Evolutionary conservation across 2,329 filamentous ascomycete genomes (phyloP).

Genomic region (Diaporthe citrichinensis): DNA sequence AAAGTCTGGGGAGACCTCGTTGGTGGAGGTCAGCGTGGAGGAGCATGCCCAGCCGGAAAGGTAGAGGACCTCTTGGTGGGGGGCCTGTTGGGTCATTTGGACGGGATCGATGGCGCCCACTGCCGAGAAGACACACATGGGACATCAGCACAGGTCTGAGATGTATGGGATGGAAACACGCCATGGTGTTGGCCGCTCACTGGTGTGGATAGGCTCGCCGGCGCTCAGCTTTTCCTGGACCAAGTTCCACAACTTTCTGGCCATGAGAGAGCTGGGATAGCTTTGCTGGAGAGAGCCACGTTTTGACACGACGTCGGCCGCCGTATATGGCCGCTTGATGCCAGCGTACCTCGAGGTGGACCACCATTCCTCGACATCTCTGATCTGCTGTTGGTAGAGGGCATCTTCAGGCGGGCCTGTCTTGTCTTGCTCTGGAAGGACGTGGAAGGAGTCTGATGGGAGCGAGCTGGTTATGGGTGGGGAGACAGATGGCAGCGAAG

Average conservation of each 20-base stretch:
- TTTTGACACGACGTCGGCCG: conserved; percentile 93
- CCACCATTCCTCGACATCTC: conserved; percentile 94
- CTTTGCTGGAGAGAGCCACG: conserved; percentile 87
- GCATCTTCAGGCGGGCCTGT: conserved; percentile 85
- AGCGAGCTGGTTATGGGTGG: conserved; percentile 73
- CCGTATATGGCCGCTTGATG: conserved; percentile 92
- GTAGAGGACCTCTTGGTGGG: conserved; percentile 96
- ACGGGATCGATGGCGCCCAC: conserved; percentile 99
- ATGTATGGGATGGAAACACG: background rate
- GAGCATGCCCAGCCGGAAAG: conserved; percentile 98
- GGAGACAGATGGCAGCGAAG: conserved; percentile 64
- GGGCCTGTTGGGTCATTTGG: conserved; percentile 98
- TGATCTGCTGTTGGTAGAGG: conserved; percentile 85
- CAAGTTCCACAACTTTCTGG: conserved; percentile 92
- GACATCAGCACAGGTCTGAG: conserved; percentile 3
- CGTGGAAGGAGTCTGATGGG: conserved; percentile 85
- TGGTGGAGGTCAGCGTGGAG: conserved; percentile 90
- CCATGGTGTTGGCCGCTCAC: conserved; percentile 58
- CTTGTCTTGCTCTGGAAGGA: conserved; percentile 84
- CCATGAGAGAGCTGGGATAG: conserved; percentile 95
- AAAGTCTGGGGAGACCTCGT: conserved; percentile 98
- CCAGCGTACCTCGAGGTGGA: conserved; percentile 84
- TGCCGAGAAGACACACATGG: conserved; percentile 51
- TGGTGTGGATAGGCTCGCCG: conserved; percentile 93
- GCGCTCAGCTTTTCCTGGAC: conserved; percentile 82